Evolutionary conservation across 2,329 filamentous ascomycete species (phyloP).

Genomic region (Exophiala dermatitidis): DNA sequence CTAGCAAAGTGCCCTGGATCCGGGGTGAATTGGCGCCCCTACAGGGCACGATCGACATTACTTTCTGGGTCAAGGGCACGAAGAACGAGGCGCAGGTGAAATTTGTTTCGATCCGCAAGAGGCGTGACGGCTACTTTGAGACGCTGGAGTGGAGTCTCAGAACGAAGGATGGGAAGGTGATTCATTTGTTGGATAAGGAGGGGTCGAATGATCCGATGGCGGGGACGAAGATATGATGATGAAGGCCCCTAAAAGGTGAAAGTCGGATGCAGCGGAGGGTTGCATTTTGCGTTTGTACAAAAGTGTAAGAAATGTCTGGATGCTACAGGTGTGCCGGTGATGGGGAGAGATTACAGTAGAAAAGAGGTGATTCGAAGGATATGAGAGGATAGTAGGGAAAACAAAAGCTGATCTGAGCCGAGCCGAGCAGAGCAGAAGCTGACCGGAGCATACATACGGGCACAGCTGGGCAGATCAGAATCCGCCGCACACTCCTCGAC

Average conservation of each 20-base stretch:
- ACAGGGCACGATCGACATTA: conserved; percentile 81
- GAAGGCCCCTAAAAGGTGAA: neutral
- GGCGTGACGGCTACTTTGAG: conserved; percentile 65
- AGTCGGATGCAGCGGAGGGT: neutral
- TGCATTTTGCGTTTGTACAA: too few relatives aligned
- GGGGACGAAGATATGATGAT: neutral
- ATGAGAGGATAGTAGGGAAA: too few relatives aligned
- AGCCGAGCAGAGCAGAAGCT: too few relatives aligned
- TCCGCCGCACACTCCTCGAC: too few relatives aligned
- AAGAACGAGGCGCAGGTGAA: conserved; percentile 64
- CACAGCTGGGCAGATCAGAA: too few relatives aligned
- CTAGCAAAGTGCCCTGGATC: conserved; percentile 73
- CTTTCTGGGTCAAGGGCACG: conserved; percentile 78
- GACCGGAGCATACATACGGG: too few relatives aligned
- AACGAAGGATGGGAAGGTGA: conserved; percentile 56
- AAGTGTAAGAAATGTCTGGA: too few relatives aligned
- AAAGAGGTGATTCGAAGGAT: too few relatives aligned
- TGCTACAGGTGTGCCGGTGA: too few relatives aligned
- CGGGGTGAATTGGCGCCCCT: conserved; percentile 85
- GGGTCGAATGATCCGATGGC: conserved; percentile 21
- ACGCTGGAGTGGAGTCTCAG: conserved; percentile 86
- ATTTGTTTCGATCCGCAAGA: conserved; percentile 68
- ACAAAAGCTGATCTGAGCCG: too few relatives aligned
- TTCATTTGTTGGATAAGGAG: conserved; percentile 58
- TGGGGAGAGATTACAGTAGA: too few relatives aligned